Base-by-base conservation (phyloP, 495 filamentous ascomycete genomes). In the Aspergillus ellipticus region DNA sequence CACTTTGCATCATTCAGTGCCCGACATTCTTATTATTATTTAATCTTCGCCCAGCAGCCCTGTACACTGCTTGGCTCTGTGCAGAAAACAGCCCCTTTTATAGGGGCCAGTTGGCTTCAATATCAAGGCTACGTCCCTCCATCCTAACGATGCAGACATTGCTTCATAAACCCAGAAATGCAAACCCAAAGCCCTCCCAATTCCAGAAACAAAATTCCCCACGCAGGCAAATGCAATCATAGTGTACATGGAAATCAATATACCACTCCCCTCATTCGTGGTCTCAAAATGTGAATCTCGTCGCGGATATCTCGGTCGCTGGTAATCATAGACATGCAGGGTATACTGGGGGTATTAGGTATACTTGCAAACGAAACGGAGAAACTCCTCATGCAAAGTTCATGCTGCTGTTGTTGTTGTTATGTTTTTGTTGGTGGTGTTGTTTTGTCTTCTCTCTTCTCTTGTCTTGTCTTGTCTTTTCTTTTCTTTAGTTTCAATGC, bases 201-300 rank as follows among this genome's bases (percentile, higher is more conserved):
- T 39, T n/a, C 35, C 35, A 39, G 17, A 41, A 21, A 41, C 11
- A 41, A 21, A 22, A 4, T 13, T 13, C 20, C 20, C 42, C 17
- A n/a, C 52, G 28, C 31, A 54, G 26, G 11, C 26, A 29, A 29
- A 54, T 54, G 52, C 52, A 47, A 37, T 9, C 17, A 28, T 54
- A 54, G 28, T 47, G 31, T 54, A 54, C 52, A 54, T 35, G 28
- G 26, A n/a, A 54, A 48, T 24, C 16, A 48, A 48, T 48, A 16
- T 45, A n/a, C 20, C 2, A 29, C 22, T 15, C 24, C 22, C 45
- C 13, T 6, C 26, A 8, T 48, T 28, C 45, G 13, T 48, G 22
- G 22, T 22, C 45, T 5, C n/a, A 39, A 39, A 28, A 39, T 13
- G 35, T 39, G 35, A 39, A 4, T 39, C 3, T 39, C 35, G 13